Evolutionary conservation across 2,329 filamentous ascomycete species (phyloP), one percentile per base, ranked within the genome.

Genomic region (Calonectria hongkongensis): DNA sequence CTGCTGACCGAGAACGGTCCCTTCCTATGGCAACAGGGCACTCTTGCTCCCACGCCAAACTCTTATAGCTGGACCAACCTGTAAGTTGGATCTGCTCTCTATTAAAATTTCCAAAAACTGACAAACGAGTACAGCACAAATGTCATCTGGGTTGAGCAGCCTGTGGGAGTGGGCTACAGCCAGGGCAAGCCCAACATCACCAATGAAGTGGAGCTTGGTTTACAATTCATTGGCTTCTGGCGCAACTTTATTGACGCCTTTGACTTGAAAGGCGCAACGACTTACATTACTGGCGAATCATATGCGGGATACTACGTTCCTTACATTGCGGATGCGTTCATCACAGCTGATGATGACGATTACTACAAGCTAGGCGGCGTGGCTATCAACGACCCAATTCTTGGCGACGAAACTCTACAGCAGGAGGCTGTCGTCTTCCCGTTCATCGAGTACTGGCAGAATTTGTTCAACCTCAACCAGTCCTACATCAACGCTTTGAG

Each of bases 1-100:
- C 36, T 96, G 2, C 82, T 96, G 12, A 93, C 94, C 64, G 94
- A 96, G 78, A 96, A 95, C 77, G 94, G 94, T 0, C 93, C 94
- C 0, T 93, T 95, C 78, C 70, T 89, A 6, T 94, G 93, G 92
- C 90, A 93, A 80, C 87, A 90, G 15, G 94, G 94, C 41, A 96
- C 93, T 0, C 89, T 87, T 68, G 87, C 87, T 21, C 93, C 94
- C 0, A 87, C 91, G 0, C 84, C 86, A 54, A 95, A 95, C 80
- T 88, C 89, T 0, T 95, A 92, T 85, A 89, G 89, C n/a, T 96
- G 93, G 93, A 90, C 90, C 72, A 93, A 93, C 64, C 83, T 96
- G 78, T 79, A 67, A 71, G 76, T 27, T 6, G 27, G 25, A 13
- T 5, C 13, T 28, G 1, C 0, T 9, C 3, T 2, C 0, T 16